Base-by-base conservation (phyloP, 371 early-diverging fungal species). In the Mucor velutinosus region DNA sequence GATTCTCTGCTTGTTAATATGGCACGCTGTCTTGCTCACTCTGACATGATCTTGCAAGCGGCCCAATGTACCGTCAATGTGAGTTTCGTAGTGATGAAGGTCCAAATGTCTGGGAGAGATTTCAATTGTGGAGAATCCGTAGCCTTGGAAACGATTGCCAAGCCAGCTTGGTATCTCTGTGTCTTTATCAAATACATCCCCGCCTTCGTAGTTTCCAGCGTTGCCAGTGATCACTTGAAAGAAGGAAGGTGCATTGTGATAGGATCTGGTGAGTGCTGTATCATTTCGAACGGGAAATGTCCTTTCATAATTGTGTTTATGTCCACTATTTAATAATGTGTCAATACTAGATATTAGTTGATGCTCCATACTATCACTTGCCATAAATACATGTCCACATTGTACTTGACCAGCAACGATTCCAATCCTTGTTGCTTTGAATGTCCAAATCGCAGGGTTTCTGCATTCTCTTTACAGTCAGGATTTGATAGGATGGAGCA, bases 281-380 rank as follows among this genome's bases (percentile, higher is more conserved):
- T 69, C 56, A 10, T 72, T 60, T 12, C 57, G 61, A 2, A 77
- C 43, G 12, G 77, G 75, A 25, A 59, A 75, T 21, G 67, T 77
- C 1, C 77, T 64, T 53, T 77, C 75, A 33, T 77, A 77, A 35
- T 70, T 66, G 57, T 77, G 77, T 6, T 64, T 51, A 37, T 77
- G 77, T 0, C 77, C 77, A 62, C 73, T 73, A 45, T 33, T 21
- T 7, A 7, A 19, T 19, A 19, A 19, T 43, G 11, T 49, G 33
- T 27, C 17, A 56, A 2, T 56, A 55, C 12, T 3, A 27, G 23
- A 27, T 29, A n/a, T 3, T 1, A 45, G 4, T 2, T 30, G 57
- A 3, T 4, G 33, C 17, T 21, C 2, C 33, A 23, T n/a, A 14
- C 7, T 19, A 45, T 27, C 29, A 39, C 56, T 39, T 64, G 56